These are phyloP conservation scores for Stachybotrys chartarum DNA, from an alignment of 2,329 filamentous ascomycete genomes.

Conservation along the genomic window DNA sequence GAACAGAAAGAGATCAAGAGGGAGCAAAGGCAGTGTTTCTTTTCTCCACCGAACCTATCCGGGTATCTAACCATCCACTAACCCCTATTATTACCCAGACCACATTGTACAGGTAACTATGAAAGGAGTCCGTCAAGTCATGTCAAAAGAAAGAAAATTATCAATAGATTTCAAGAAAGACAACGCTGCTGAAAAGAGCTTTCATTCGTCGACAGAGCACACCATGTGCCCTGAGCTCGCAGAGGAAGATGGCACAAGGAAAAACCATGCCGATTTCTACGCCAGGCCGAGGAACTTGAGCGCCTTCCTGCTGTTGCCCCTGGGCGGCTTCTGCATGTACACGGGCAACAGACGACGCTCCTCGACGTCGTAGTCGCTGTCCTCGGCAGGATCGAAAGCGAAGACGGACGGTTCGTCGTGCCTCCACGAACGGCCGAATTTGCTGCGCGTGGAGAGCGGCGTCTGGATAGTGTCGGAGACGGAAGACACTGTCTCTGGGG, in stretches of 20 bases:
- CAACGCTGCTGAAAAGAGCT: neutral
- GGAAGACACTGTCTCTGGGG: constrained; percentile 16
- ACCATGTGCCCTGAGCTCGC: too few relatives aligned
- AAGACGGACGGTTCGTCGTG: constrained; percentile 23
- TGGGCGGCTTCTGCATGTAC: constrained; percentile 30
- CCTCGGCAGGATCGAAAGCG: constrained; percentile 27
- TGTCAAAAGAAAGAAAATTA: too few relatives aligned
- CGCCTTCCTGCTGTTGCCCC: constrained; percentile 42
- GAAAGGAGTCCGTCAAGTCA: too few relatives aligned
- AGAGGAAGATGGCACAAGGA: neutral
- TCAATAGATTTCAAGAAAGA: too few relatives aligned
- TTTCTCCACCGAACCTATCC: neutral
- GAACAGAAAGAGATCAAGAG: neutral
- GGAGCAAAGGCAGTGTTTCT: neutral
- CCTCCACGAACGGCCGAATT: constrained; percentile 3
- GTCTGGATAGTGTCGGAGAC: constrained; percentile 22
- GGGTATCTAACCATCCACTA: neutral
- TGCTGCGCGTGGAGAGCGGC: neutral
- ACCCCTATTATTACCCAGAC: neutral
- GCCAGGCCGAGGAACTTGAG: constrained; percentile 46
- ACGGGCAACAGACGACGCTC: constrained; percentile 47
- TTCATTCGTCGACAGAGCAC: neutral
- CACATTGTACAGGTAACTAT: neutral
- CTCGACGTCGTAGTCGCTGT: constrained; percentile 38
- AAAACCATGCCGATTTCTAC: constrained; percentile 10